phyloP scores from a whole-genome alignment of 2,329 filamentous ascomycete genomes.

The Pseudohalonectria lignicola region DNA sequence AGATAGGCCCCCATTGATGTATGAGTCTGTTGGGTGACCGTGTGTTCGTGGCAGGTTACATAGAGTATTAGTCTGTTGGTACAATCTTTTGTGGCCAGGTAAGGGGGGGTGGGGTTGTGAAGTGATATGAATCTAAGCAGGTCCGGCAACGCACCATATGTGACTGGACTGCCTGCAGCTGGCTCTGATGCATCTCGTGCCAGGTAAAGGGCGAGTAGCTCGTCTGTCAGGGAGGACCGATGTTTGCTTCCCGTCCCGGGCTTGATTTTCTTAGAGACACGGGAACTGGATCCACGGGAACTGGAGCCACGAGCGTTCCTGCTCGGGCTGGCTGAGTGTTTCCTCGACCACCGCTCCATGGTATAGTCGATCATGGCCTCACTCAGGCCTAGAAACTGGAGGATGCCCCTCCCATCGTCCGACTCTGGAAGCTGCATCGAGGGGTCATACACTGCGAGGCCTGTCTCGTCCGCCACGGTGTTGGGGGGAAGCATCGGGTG shows the following conservation, averaged over 20 bases:
- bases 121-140: not conserved
- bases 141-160: not conserved
- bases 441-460: not conserved
- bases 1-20: not conserved
- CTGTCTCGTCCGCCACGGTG: not conserved
- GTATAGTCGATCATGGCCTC: not conserved
- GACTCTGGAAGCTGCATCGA: not conserved
- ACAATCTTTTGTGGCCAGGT: not conserved
- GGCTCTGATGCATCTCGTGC: not conserved
- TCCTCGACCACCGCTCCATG: not conserved
- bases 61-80: not conserved
- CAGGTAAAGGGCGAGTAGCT: not conserved
- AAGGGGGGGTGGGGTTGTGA: not conserved
- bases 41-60: not conserved
- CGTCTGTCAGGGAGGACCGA: not conserved
- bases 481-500: slow-evolving; percentile 1
- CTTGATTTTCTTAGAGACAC: too few relatives aligned
- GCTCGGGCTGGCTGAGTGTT: too few relatives aligned
- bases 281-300: not conserved
- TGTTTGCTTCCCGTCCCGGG: too few relatives aligned
- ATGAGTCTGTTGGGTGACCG: not conserved
- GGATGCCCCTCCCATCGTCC: not conserved
- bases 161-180: not conserved
- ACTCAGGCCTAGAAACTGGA: not conserved
- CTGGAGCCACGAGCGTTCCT: too few relatives aligned